Base-by-base conservation (phyloP, 768 basidiomycete genomes). In the Pilatotrama ljubarskyi region DNA sequence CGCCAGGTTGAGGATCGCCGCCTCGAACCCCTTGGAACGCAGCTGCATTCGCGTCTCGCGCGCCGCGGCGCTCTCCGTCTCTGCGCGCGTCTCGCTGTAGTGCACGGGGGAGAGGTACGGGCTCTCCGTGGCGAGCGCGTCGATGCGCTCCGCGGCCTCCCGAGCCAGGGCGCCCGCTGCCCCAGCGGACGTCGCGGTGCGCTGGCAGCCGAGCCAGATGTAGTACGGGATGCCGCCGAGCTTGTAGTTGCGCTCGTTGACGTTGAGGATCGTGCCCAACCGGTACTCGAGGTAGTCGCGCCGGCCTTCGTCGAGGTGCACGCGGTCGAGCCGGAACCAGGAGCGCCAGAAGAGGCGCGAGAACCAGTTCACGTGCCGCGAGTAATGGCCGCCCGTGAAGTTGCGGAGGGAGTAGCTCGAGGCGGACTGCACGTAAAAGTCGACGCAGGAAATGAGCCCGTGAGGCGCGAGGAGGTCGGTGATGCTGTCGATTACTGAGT, bases 221-320 rank as follows among this genome's bases (percentile, higher is more conserved):
- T 90, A 91, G 74, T 87, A 88, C 0, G 85, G 84, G 26, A 87
- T 65, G 53, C 62, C 56, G 26, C 62, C 62, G 29, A 91, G 73
- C 68, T 88, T 86, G 48, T 77, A 78, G 74, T 91, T 91, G 49
- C 90, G 81, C 10, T 82, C 89, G 65, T 91, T 91, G 75, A 84
- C 87, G 35, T 77, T 81, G 69, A 88, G 90, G 66, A 84, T 74
- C 25, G 89, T 90, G 40, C 88, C 88, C 72, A 90, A 90, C 58
- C 83, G 83, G 72, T 90, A 88, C 70, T 92, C 90, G 35, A 91
- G 78, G 70, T 91, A 91, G 52, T 86, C 83, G 18, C 87, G 78
- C 35, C 88, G 74, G 25, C 83, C 81, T 8, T 84, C 82, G 22
- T 80, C 79, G 9, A 83, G 71, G 15, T 78, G 82, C 36, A 85